Evolutionary conservation across 495 filamentous ascomycete species (phyloP).

Genomic region (Delitschia confertaspora): DNA sequence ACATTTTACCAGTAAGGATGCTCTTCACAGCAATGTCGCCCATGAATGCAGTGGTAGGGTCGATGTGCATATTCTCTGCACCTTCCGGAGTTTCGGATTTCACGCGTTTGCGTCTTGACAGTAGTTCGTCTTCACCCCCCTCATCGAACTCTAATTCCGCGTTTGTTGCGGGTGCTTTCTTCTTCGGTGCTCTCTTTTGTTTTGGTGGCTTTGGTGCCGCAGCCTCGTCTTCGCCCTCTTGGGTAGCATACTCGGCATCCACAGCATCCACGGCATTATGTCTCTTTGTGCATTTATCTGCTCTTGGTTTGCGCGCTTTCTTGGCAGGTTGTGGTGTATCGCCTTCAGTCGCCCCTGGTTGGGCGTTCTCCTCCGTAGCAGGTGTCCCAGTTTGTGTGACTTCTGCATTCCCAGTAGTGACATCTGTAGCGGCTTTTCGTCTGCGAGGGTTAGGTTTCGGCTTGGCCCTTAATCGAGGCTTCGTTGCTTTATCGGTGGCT

Average conservation of each 20-base stretch:
- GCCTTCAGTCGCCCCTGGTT: neutral
- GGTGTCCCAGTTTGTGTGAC: no score
- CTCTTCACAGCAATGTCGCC: conserved; percentile 65
- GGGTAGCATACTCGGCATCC: neutral
- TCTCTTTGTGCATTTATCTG: conserved; percentile 19
- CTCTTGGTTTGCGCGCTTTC: conserved; percentile 28
- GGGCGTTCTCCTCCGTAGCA: neutral
- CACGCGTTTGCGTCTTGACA: conserved; percentile 30
- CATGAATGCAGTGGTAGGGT: conserved; percentile 66
- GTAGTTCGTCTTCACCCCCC: neutral
- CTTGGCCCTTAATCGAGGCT: no score
- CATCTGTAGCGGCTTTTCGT: no score
- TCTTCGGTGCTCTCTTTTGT: conserved; percentile 4
- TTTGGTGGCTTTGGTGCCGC: neutral
- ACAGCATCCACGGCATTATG: conserved; percentile 24
- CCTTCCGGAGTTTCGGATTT: conserved; percentile 65
- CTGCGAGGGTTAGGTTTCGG: no score
- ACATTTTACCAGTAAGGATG: conserved; percentile 67
- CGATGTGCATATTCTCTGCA: conserved; percentile 62
- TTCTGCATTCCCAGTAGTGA: no score
- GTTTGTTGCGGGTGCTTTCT: conserved; percentile 1
- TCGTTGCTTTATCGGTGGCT: no score
- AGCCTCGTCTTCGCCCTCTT: neutral
- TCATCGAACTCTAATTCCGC: neutral
- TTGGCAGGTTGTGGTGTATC: conserved; percentile 23